Evolutionary conservation across 2,329 filamentous ascomycete genomes (phyloP), one percentile per base, ranked within the genome.

Genomic region (Zopfia rhizophila): DNA sequence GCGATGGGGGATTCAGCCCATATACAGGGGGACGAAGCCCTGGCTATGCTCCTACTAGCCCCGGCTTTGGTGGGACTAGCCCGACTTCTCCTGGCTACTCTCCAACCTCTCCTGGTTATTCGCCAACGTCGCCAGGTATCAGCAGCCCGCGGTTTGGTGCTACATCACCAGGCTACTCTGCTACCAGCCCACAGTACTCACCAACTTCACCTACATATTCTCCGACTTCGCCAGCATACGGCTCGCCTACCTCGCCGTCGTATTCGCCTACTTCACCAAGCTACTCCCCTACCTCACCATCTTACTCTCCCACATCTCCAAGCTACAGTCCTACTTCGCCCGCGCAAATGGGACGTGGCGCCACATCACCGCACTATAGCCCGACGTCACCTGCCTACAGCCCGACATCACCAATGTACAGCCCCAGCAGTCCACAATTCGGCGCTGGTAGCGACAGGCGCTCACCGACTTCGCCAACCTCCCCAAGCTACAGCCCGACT

Each of bases 401-500:
- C 39, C 81, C 81, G 13, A 82, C 80, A 3, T 75, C 70, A 21
- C 71, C 72, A 6, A 65, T 79, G 66, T 84, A 82, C 61, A 82
- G 80, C 23, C 79, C 80, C 16, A 81, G 78, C 25, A 83, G 80
- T 48, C 75, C 75, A 17, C 72, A 78, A 38, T 72, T 71, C 44
- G 58, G 58, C 32, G 58, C 47, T 7, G 58, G 58, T 43, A 63
- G 63, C 29, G 62, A 69, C 47, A 62, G 63, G 52, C 63, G 65
- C 23, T 68, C 65, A 4, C 79, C 79, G 56, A 76, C 76, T 32
- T 87, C 85, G 3, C 86, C 87, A 3, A 86, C 85, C 5, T 87
- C 84, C 56, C 87, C 87, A 43, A 85, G 81, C 63, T 90, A 90
- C 73, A 88, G 84, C 63, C 86, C 86, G n/a, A 83, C 85, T 3